A percentile compares a stretch with the other conserved stretches of the same genome.
Evolutionary conservation across 1,139 yeast genomes (phyloP).

Genomic region (Kluyveromyces marxianus): DNA sequence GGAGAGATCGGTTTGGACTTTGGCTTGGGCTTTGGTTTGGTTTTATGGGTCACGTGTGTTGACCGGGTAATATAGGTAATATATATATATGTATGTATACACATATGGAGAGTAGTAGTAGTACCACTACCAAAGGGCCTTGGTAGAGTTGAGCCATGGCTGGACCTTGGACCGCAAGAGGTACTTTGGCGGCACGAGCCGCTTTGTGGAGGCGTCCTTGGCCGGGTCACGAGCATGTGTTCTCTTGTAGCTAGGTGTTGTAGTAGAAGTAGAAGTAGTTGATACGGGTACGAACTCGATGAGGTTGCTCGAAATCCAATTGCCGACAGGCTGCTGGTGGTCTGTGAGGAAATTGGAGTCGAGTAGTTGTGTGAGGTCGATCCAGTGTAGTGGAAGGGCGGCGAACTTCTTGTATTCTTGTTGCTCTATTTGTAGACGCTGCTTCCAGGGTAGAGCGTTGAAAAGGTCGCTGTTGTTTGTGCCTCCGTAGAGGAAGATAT

Average conservation of each 20-base stretch:
- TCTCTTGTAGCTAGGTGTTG: neutral
- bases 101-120: neutral
- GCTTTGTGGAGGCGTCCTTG: neutral
- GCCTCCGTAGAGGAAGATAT: slow-evolving; percentile 27
- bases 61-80: neutral
- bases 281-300: slow-evolving; percentile 9
- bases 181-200: slow-evolving; percentile 1
- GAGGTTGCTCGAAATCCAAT: slow-evolving; percentile 12
- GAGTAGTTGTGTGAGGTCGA: slow-evolving; percentile 33
- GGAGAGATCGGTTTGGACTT: no score
- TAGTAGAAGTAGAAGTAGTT: neutral
- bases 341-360: slow-evolving; percentile 13
- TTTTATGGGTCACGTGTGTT: neutral
- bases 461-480: slow-evolving; percentile 15
- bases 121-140: slow-evolving; percentile 1
- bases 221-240: neutral
- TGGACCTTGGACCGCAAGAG: neutral
- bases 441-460: slow-evolving; percentile 20
- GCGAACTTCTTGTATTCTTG: slow-evolving; percentile 43
- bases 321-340: neutral
- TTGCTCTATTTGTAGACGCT: slow-evolving; percentile 28
- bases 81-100: no score
- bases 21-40: no score
- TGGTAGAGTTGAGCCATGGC: slow-evolving; percentile 2
- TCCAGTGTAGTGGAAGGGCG: slow-evolving; percentile 44